phyloP scores from a whole-genome alignment of 2,329 filamentous ascomycete species.

The Ophiostoma tasmaniense region DNA sequence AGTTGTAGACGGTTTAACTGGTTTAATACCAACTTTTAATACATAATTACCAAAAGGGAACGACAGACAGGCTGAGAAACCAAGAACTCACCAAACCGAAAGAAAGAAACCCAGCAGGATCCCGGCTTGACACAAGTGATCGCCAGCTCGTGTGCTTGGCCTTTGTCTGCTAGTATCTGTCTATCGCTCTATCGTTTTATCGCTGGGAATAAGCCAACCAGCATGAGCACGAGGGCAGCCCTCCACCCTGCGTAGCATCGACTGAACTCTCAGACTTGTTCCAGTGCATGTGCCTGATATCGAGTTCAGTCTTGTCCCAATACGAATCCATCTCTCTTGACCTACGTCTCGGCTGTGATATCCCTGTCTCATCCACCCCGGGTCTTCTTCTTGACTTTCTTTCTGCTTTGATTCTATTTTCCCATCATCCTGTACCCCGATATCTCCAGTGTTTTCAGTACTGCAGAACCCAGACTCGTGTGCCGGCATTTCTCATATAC shows the following conservation, averaged over 20 bases:
- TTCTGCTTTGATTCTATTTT: neutral
- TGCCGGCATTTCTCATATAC: neutral
- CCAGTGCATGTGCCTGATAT: neutral
- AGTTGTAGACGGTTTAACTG: neutral
- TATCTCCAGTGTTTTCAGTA: neutral
- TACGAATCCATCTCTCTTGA: neutral
- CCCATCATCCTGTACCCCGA: neutral
- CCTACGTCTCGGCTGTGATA: neutral
- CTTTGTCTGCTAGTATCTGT: neutral
- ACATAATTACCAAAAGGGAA: neutral
- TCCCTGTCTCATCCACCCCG: neutral
- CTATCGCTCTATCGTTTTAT: neutral
- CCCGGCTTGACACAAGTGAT: neutral
- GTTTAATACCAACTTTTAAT: neutral
- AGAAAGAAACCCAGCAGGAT: neutral
- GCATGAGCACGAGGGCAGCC: constrained; percentile 17
- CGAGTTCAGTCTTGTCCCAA: neutral
- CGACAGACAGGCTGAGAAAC: neutral
- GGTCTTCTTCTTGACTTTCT: neutral
- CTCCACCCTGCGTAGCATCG: neutral
- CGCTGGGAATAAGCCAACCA: neutral
- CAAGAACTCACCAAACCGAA: no score
- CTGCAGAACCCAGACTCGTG: neutral
- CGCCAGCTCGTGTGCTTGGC: constrained; percentile 11
- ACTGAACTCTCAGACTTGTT: neutral